Conservation (phyloP, 805 yeast genomes). For the Babjeviella inositovora region DNA sequence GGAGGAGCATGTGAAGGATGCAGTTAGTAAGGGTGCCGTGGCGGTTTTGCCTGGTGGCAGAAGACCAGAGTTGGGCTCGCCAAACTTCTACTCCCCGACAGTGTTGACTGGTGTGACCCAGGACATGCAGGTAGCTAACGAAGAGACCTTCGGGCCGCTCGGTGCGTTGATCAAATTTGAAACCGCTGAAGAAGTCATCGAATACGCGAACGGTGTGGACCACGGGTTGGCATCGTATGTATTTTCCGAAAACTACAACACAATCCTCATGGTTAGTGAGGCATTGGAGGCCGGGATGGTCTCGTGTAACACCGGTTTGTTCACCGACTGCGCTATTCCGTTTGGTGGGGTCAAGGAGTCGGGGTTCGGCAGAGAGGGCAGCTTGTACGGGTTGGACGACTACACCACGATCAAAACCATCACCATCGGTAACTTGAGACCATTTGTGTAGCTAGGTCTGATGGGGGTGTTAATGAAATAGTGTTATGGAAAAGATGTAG, state of each 20-base stretch:
- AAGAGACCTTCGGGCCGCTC: slow-evolving; percentile 55
- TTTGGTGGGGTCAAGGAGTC: slow-evolving; percentile 64
- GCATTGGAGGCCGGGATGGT: slow-evolving; percentile 53
- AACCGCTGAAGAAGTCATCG: slow-evolving; percentile 34
- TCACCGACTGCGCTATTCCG: slow-evolving; percentile 40
- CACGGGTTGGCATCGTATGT: slow-evolving; percentile 48
- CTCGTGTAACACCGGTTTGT: slow-evolving; percentile 40
- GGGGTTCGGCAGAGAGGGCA: slow-evolving; percentile 74
- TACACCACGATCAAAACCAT: slow-evolving; percentile 35
- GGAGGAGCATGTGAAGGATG: slow-evolving; percentile 45
- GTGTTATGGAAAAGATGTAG: too few species aligned
- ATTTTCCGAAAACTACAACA: slow-evolving; percentile 33
- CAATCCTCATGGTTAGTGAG: slow-evolving; percentile 33
- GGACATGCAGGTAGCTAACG: slow-evolving; percentile 29
- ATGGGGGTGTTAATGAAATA: too few species aligned
- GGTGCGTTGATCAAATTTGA: slow-evolving; percentile 40
- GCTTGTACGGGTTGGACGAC: slow-evolving; percentile 59
- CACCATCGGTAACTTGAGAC: slow-evolving; percentile 27
- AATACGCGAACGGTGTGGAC: slow-evolving; percentile 34
- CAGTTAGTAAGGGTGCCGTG: slow-evolving; percentile 47
- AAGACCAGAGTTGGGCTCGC: too few species aligned
- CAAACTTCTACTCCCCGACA: slow-evolving; percentile 36
- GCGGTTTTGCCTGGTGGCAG: slow-evolving; percentile 42
- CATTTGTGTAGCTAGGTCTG: slow-evolving; percentile 4
- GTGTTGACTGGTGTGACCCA: slow-evolving; percentile 33